Evolutionary conservation across 441 rosid species (phyloP).

Genomic region (Breynia disticha): DNA sequence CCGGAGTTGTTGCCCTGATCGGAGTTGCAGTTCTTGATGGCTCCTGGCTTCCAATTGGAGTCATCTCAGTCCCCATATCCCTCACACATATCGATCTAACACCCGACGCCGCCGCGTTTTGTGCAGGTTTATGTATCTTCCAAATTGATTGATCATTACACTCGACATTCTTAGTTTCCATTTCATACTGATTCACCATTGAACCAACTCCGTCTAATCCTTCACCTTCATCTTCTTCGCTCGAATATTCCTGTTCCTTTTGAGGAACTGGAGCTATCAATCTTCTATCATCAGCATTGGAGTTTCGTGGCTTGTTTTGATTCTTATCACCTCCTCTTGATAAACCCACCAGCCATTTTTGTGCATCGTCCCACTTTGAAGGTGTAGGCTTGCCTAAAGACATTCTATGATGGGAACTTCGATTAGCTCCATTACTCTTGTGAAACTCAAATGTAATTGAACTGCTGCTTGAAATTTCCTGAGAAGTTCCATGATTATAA

Average conservation of each 20-base stretch:
- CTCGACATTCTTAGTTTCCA: constrained; percentile 64
- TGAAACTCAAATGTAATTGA: constrained; percentile 62
- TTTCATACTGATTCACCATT: constrained; percentile 13
- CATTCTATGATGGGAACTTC: constrained; percentile 53
- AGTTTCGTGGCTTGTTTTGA: constrained; percentile 59
- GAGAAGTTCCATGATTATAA: constrained; percentile 44
- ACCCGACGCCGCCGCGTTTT: constrained; percentile 28
- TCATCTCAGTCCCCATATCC: constrained; percentile 99
- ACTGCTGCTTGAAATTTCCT: constrained; percentile 42
- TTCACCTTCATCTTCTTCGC: constrained; percentile 35
- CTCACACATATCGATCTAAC: constrained; percentile 70
- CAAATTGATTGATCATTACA: constrained; percentile 56
- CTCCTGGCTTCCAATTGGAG: constrained; percentile 83
- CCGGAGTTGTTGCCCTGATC: constrained; percentile 66
- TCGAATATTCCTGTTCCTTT: constrained; percentile 51
- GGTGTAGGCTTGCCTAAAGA: constrained; percentile 87
- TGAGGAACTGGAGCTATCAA: constrained; percentile 74
- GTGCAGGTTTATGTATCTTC: constrained; percentile 41
- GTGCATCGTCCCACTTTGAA: constrained; percentile 97
- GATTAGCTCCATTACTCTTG: constrained; percentile 43
- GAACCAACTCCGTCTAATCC: constrained; percentile 11
- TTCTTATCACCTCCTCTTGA: constrained; percentile 43
- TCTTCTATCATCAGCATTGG: constrained; percentile 79
- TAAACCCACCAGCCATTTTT: constrained; percentile 85
- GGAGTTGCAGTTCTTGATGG: constrained; percentile 91